Conservation (phyloP, 2,329 filamentous ascomycete genomes). For the Monilinia polystroma region DNA sequence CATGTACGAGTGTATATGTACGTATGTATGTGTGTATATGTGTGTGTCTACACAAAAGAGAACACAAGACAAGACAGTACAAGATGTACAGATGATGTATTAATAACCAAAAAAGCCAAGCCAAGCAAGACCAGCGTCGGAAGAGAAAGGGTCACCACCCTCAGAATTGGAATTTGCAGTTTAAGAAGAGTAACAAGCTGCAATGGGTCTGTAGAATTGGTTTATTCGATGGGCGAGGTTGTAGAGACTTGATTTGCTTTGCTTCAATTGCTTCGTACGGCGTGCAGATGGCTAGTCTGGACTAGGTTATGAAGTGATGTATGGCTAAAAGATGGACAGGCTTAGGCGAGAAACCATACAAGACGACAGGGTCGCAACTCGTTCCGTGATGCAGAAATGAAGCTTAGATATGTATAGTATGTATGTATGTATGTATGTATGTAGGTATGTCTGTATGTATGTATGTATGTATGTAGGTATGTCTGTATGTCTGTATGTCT, state of each 20-base stretch:
- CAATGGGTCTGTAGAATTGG: neutral
- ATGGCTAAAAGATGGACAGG: conserved; percentile 2
- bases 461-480: no score
- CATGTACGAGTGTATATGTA: conserved; percentile 1
- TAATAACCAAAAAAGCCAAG: conserved; percentile 6
- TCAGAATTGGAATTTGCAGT: conserved; percentile 16
- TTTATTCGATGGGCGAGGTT: neutral
- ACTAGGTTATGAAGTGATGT: neutral
- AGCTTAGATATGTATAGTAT: neutral
- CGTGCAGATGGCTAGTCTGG: neutral
- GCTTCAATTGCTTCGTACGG: conserved; percentile 4
- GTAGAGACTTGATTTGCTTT: neutral
- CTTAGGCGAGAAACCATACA: neutral
- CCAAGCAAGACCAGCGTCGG: neutral
- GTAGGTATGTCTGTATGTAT: no score
- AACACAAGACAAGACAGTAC: neutral
- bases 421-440: no score
- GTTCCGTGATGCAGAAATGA: conserved; percentile 22
- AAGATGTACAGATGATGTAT: conserved; percentile 2
- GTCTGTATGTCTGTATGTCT: no score
- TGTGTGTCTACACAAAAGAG: neutral
- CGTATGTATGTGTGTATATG: no score
- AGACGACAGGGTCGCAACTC: conserved; percentile 18
- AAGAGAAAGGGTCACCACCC: neutral
- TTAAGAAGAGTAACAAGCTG: neutral